These are phyloP conservation scores for Mycena epipterygia DNA, from an alignment of 768 basidiomycete species.

Conservation along the genomic window DNA sequence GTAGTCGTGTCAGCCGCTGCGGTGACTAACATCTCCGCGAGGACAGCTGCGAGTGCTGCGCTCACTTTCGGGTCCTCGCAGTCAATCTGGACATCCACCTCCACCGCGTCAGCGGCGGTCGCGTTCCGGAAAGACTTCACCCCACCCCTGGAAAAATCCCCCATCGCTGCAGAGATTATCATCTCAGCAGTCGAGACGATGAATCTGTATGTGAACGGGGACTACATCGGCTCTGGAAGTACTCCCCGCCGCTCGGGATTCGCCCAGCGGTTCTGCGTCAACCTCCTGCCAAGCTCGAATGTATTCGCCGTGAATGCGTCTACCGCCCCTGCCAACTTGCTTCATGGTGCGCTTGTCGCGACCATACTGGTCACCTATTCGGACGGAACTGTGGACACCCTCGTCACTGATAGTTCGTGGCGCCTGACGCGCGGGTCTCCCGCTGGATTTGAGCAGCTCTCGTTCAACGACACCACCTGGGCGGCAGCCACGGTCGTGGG, in stretches of 20 bases:
- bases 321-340: neutral
- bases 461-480: slow-evolving; percentile 5
- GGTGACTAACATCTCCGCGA: neutral
- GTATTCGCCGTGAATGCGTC: slow-evolving; percentile 6
- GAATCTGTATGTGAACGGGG: slow-evolving; percentile 8
- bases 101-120: neutral
- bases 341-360: neutral
- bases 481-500: neutral
- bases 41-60: neutral
- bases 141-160: neutral
- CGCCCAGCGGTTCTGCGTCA: neutral
- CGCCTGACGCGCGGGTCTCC: neutral
- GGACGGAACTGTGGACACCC: slow-evolving; percentile 1
- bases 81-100: neutral
- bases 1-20: neutral
- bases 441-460: slow-evolving; percentile 11
- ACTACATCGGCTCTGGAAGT: neutral
- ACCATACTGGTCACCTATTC: slow-evolving; percentile 13
- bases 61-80: neutral
- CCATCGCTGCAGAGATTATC: slow-evolving; percentile 7
- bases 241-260: neutral
- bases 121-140: slow-evolving; percentile 8
- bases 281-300: neutral
- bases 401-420: slow-evolving; percentile 12
- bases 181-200: neutral